These are phyloP conservation scores for Kwoniella heveanensis DNA, from an alignment of 768 basidiomycete species.

Conservation along the genomic window DNA sequence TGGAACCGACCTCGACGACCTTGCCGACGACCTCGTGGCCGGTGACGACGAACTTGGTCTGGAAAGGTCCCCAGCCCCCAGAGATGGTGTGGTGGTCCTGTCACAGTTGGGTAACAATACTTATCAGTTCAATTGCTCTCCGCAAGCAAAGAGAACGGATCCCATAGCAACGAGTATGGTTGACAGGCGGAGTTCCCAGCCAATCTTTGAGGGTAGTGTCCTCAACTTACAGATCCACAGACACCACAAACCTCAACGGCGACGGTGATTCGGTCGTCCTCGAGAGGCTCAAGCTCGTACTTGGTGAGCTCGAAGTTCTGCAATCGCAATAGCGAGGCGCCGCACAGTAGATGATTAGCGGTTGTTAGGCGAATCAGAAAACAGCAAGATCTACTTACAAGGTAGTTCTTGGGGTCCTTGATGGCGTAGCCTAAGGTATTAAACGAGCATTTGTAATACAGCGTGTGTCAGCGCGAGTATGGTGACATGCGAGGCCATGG, in stretches of 20 bases:
- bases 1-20: slow-evolving; percentile 51
- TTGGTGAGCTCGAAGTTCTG: slow-evolving; percentile 54
- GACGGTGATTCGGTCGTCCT: slow-evolving; percentile 51
- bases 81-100: slow-evolving; percentile 56
- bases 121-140: too few relatives aligned
- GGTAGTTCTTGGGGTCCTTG: slow-evolving; percentile 53
- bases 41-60: slow-evolving; percentile 50
- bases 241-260: slow-evolving; percentile 53
- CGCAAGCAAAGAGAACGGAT: too few relatives aligned
- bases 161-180: too few relatives aligned
- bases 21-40: slow-evolving; percentile 56
- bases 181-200: too few relatives aligned
- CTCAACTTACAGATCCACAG: slow-evolving; percentile 48
- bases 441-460: too few relatives aligned
- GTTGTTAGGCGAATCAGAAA: too few relatives aligned
- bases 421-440: slow-evolving; percentile 44
- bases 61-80: slow-evolving; percentile 55
- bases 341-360: too few relatives aligned
- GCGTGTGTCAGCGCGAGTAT: too few relatives aligned
- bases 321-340: too few relatives aligned
- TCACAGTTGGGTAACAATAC: too few relatives aligned
- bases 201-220: background rate
- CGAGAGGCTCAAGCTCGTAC: slow-evolving; percentile 52
- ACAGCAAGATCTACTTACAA: slow-evolving; percentile 27
- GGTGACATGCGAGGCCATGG: too few relatives aligned